These are phyloP conservation scores for Pyrus communis DNA, from an alignment of 306 rosid species.

Conservation along the genomic window DNA sequence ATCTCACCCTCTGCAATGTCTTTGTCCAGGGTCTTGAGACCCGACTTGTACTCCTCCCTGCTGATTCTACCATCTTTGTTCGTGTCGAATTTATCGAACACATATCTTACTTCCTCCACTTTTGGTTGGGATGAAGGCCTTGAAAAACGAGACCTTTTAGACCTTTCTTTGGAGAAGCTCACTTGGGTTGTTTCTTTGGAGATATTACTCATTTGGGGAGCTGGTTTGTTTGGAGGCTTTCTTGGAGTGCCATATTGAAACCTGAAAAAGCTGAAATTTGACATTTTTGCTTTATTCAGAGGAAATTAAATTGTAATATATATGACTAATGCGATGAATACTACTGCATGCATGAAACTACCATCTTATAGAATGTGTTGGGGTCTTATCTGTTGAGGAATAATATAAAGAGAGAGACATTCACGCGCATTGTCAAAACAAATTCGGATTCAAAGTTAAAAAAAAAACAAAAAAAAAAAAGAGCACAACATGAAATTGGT, in stretches of 20 bases:
- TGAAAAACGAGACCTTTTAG: not conserved
- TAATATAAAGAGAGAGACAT: not conserved
- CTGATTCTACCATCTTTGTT: conserved; percentile 70
- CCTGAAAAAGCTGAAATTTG: conserved; percentile 35
- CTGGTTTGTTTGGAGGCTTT: not conserved
- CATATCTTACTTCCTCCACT: conserved; percentile 58
- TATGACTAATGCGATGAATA: not conserved
- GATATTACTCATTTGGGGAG: not conserved
- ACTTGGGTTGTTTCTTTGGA: not conserved
- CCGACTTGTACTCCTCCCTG: conserved; percentile 58
- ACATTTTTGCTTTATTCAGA: conserved; percentile 11
- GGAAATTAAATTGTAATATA: not conserved
- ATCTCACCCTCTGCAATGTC: conserved; percentile 40
- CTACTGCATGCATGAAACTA: not conserved
- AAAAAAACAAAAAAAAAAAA: not conserved
- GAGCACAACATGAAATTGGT: not conserved
- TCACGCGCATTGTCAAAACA: not conserved
- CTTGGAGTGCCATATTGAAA: conserved; percentile 24
- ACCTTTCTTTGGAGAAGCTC: conserved; percentile 28
- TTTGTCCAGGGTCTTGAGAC: conserved; percentile 33
- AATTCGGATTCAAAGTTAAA: not conserved
- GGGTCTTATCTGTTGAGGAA: not conserved
- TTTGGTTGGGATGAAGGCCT: conserved; percentile 25
- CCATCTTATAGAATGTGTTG: not conserved
- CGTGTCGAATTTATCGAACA: conserved; percentile 59